Base-by-base conservation (phyloP, 1,284 basidiomycete genomes). In the Moesziomyces parantarcticus region DNA sequence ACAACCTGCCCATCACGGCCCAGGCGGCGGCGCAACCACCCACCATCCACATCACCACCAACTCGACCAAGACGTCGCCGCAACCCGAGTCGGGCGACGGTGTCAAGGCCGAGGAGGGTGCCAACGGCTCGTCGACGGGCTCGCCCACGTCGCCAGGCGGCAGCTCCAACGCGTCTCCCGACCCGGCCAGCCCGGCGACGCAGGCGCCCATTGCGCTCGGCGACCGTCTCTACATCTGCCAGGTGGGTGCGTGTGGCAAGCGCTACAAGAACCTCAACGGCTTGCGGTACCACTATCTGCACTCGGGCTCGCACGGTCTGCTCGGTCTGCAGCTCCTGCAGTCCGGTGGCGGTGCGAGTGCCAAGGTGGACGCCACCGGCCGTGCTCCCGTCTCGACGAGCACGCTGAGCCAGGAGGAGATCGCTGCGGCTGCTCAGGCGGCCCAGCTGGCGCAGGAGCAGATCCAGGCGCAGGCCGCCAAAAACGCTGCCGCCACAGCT, bases 231-330 rank as follows among this genome's bases (percentile, higher is more conserved):
- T 83, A 83, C 66, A 76, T 83, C 26, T 83, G 81, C 66, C 81
- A 83, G 55, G 81, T 83, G 10, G 85, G 84, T 46, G 83, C 80
- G 32, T 99, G 96, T 84, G 90, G 90, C 80, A 89, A 97, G 84
- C 86, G 96, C 78, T 99, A 98, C 87, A 95, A 97, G 88, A 97
- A 98, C 61, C 63, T 84, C 47, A 83, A 82, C 58, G 82, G 82
- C 14, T 60, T 79, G 85, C 86, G 92, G 80, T 98, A 99, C 78
- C 95, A 99, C 85, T 98, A 97, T 84, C 91, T 95, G 83, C 95
- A 98, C 85, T 93, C 92, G 32, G 95, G 96, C 18, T 94, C 95
- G 57, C 96, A 98, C 85, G 61, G 84, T 84, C 10, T 78, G 76
- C 36, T 85, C 85, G 74, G 83, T 23, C 59, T 82, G 60, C 77